phyloP scores from a whole-genome alignment of 139 green algal genomes.

The Coccomyxa sp. region DNA sequence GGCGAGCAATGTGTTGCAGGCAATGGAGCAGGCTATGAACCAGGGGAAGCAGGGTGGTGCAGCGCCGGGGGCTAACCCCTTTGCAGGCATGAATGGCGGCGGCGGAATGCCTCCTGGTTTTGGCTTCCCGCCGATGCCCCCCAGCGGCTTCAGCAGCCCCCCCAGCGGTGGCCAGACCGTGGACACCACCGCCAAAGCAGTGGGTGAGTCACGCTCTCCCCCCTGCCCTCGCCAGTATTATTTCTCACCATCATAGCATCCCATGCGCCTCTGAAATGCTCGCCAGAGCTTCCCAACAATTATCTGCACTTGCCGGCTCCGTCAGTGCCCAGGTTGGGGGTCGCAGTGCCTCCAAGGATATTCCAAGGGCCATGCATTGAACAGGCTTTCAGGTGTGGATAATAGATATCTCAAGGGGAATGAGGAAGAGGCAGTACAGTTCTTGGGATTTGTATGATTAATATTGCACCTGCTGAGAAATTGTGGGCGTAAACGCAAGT shows the following conservation, averaged over 20 bases:
- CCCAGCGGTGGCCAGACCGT: not conserved
- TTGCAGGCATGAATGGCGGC: not conserved
- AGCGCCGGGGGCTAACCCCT: not conserved
- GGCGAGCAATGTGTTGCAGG: not conserved
- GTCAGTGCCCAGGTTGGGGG: too few relatives aligned
- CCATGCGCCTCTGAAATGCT: too few relatives aligned
- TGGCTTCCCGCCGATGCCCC: not conserved
- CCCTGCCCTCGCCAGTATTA: not conserved
- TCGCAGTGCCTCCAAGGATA: too few relatives aligned
- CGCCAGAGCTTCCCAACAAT: too few relatives aligned
- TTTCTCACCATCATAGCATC: not conserved
- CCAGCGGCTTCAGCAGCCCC: too few relatives aligned
- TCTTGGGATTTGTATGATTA: not conserved
- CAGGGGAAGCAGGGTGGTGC: not conserved
- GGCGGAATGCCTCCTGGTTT: not conserved
- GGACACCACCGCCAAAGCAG: not conserved
- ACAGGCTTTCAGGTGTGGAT: too few relatives aligned
- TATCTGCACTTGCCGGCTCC: too few relatives aligned
- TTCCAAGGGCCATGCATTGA: too few relatives aligned
- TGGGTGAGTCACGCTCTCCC: not conserved
- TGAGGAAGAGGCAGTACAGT: not conserved
- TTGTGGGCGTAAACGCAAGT: too few relatives aligned
- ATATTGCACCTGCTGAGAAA: too few relatives aligned
- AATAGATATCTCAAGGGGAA: too few relatives aligned
- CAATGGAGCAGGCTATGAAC: conserved; percentile 3